Evolutionary conservation across 345 rosid genomes (phyloP).

Genomic region (Citrus reticulata): DNA sequence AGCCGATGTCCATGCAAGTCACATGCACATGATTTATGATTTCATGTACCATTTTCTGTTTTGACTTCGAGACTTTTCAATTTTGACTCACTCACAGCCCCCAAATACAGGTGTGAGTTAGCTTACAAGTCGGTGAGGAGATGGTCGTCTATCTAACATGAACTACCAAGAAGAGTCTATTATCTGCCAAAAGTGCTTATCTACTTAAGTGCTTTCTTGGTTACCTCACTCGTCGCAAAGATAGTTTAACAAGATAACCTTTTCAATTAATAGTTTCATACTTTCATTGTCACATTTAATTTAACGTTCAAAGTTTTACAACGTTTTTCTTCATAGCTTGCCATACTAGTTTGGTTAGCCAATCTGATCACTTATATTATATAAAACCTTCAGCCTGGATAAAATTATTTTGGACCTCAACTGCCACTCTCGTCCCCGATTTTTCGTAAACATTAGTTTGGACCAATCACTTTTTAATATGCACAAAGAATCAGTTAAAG

Average conservation of each 20-base stretch:
- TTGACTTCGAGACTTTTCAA: conserved; percentile 16
- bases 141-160: conserved; percentile 28
- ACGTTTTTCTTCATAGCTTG: background rate
- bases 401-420: too few species aligned
- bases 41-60: conserved; percentile 9
- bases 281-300: background rate
- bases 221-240: background rate
- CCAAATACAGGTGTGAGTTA: conserved; percentile 19
- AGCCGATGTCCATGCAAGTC: background rate
- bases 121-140: conserved; percentile 33
- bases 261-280: background rate
- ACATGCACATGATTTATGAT: background rate
- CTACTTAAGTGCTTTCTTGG: background rate
- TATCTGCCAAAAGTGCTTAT: background rate
- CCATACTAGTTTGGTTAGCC: too few species aligned
- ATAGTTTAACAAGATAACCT: conserved; percentile 1
- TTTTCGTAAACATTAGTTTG: too few species aligned
- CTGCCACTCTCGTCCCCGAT: too few species aligned
- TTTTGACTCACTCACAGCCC: conserved; percentile 7
- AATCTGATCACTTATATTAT: background rate
- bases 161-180: conserved; percentile 3
- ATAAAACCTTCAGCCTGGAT: too few species aligned
- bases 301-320: background rate
- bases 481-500: too few species aligned
- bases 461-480: too few species aligned